These are phyloP conservation scores for Cordyceps cicadae DNA, from an alignment of 2,329 filamentous ascomycete genomes.

Conservation along the genomic window DNA sequence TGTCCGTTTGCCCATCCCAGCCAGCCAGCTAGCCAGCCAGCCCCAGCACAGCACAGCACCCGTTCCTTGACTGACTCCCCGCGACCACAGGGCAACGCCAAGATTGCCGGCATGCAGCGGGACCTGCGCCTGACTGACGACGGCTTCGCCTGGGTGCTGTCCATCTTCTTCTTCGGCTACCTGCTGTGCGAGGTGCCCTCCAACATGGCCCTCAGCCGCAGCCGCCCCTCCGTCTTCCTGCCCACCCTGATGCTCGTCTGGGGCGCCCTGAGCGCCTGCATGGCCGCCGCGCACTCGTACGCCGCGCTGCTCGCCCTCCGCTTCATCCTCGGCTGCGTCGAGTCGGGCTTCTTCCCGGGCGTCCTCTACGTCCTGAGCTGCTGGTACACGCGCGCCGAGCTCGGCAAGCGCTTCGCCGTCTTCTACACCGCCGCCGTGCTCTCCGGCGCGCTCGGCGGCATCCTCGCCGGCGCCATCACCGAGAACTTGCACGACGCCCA, in stretches of 20 bases:
- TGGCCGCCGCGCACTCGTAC: conserved; percentile 42
- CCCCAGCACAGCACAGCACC: too few species aligned
- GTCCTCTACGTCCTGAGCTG: conserved; percentile 48
- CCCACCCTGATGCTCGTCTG: conserved; percentile 46
- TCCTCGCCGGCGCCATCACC: conserved; percentile 53
- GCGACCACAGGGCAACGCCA: conserved; percentile 43
- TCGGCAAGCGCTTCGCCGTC: conserved; percentile 46
- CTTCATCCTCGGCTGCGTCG: conserved; percentile 45
- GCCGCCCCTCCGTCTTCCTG: conserved; percentile 45
- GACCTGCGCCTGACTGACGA: conserved; percentile 39
- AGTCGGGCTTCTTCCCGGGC: conserved; percentile 50
- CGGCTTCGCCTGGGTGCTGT: conserved; percentile 48
- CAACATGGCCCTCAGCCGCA: conserved; percentile 45
- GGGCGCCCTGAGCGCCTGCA: conserved; percentile 45
- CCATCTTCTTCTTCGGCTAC: conserved; percentile 51
- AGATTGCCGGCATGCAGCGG: conserved; percentile 43
- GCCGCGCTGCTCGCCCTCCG: conserved; percentile 37
- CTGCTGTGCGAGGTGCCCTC: conserved; percentile 47
- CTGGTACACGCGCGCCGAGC: conserved; percentile 48
- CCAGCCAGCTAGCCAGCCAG: not conserved
- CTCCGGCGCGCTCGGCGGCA: conserved; percentile 50
- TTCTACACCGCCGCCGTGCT: conserved; percentile 46
- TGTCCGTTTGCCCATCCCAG: conserved; percentile 13
- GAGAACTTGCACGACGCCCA: conserved; percentile 49
- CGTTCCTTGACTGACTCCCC: not conserved